Percentiles rank a stretch among this genome's conserved stretches.
Evolutionary conservation across 768 basidiomycete genomes (phyloP).

Genomic region (Stropharia rugosoannulata): DNA sequence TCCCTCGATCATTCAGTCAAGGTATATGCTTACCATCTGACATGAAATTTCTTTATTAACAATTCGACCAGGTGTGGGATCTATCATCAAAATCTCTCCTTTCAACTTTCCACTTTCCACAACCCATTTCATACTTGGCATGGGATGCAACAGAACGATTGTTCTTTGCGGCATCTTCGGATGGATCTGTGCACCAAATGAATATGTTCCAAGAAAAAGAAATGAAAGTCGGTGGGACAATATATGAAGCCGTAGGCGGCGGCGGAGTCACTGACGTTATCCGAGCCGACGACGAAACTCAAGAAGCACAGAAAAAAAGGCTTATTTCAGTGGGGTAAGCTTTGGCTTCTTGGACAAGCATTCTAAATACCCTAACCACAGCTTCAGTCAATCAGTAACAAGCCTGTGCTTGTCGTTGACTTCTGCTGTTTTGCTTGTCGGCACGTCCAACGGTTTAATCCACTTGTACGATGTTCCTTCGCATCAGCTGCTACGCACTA

Average conservation of each 20-base stretch:
- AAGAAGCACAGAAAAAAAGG: slow-evolving; percentile 47
- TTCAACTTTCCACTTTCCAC: slow-evolving; percentile 86
- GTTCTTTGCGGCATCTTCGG: slow-evolving; percentile 81
- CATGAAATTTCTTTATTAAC: slow-evolving; percentile 9
- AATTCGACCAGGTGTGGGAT: slow-evolving; percentile 69
- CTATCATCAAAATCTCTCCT: slow-evolving; percentile 70
- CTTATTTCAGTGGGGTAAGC: slow-evolving; percentile 72
- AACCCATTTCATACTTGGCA: slow-evolving; percentile 64
- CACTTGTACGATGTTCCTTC: slow-evolving; percentile 87
- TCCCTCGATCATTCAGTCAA: slow-evolving; percentile 92
- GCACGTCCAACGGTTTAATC: slow-evolving; percentile 71
- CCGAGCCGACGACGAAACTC: slow-evolving; percentile 57
- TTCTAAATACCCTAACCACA: background rate
- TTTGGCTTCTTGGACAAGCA: background rate
- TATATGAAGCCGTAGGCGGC: slow-evolving; percentile 73
- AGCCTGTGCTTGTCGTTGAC: slow-evolving; percentile 76
- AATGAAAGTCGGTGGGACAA: slow-evolving; percentile 47
- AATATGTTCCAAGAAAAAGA: slow-evolving; percentile 71
- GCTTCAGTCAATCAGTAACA: slow-evolving; percentile 68
- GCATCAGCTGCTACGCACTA: slow-evolving; percentile 83
- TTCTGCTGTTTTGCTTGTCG: slow-evolving; percentile 76
- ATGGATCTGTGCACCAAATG: slow-evolving; percentile 77
- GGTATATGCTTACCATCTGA: slow-evolving; percentile 37
- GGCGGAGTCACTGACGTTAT: slow-evolving; percentile 70
- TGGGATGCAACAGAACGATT: slow-evolving; percentile 86